These are phyloP conservation scores for Podila epigama DNA, from an alignment of 192 early-diverging fungal genomes.

Conservation along the genomic window DNA sequence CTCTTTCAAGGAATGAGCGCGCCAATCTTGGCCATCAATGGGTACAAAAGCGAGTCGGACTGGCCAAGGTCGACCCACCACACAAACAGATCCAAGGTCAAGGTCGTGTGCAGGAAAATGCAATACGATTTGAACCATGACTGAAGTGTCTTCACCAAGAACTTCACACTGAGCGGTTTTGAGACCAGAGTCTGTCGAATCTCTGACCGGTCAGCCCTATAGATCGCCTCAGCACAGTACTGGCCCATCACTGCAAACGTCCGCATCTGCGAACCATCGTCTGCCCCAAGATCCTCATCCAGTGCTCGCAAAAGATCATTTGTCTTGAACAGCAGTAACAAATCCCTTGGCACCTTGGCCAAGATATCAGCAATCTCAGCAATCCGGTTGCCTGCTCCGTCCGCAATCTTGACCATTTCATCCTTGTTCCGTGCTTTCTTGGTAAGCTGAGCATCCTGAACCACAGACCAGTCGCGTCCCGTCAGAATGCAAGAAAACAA, in stretches of 20 bases:
- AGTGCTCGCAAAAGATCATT: conserved; percentile 86
- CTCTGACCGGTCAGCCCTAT: conserved; percentile 15
- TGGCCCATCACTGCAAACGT: conserved; percentile 51
- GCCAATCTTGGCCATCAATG: conserved; percentile 2
- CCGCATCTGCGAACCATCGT: conserved; percentile 47
- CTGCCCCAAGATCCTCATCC: conserved; percentile 59
- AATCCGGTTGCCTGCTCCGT: conserved; percentile 44
- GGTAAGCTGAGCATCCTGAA: conserved; percentile 74
- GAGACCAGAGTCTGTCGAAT: conserved; percentile 2
- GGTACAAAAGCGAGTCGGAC: conserved; percentile 11
- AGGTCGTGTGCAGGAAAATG: conserved; percentile 13
- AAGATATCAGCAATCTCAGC: conserved; percentile 81
- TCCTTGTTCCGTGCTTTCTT: conserved; percentile 41
- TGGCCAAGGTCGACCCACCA: conserved; percentile 44
- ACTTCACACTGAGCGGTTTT: background rate
- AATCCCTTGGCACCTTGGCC: conserved; percentile 82
- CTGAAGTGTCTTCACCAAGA: conserved; percentile 10
- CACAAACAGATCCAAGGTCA: conserved; percentile 31
- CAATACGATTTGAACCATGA: conserved; percentile 31
- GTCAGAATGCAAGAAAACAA: conserved; percentile 91
- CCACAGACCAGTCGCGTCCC: conserved; percentile 66
- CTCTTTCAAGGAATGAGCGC: background rate
- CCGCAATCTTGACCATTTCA: conserved; percentile 29
- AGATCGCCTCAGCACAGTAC: conserved; percentile 42
- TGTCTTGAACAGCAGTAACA: conserved; percentile 89